phyloP scores from a whole-genome alignment of 2,329 filamentous ascomycete species.

The Ploettnerulaceae sp. region DNA sequence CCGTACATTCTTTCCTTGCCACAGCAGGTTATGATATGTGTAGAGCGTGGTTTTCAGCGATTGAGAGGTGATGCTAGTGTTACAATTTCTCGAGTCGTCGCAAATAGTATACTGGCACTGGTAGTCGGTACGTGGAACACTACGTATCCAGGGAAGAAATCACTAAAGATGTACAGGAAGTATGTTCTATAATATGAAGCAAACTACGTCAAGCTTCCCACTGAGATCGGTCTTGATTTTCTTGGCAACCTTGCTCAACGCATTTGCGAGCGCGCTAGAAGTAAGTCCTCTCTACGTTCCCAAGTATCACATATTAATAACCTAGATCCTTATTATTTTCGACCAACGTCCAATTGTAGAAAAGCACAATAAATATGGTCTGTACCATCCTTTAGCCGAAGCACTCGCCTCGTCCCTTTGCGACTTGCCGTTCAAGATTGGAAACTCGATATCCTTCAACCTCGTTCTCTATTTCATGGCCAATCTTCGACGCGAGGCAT shows the following conservation, averaged over 20 bases:
- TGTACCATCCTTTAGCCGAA: constrained; percentile 90
- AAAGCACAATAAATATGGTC: constrained; percentile 78
- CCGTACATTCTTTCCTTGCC: constrained; percentile 69
- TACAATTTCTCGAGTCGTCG: constrained; percentile 20
- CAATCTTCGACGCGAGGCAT: constrained; percentile 58
- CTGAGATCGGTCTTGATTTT: constrained; percentile 58
- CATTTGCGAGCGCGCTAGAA: constrained; percentile 55
- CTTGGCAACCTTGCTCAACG: constrained; percentile 62
- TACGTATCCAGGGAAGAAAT: neutral
- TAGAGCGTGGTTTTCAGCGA: constrained; percentile 69
- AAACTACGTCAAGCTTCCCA: constrained; percentile 53
- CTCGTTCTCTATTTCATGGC: constrained; percentile 81
- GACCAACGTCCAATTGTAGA: constrained; percentile 48
- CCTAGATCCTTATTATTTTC: constrained; percentile 59
- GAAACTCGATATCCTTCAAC: constrained; percentile 73
- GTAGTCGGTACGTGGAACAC: constrained; percentile 44
- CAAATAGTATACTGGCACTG: constrained; percentile 46
- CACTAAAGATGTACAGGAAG: constrained; percentile 35
- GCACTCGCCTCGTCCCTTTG: constrained; percentile 80
- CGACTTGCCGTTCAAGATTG: constrained; percentile 77
- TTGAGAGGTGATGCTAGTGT: constrained; percentile 57
- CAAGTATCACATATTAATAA: constrained; percentile 25
- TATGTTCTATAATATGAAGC: constrained; percentile 57
- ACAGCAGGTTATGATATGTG: constrained; percentile 48
- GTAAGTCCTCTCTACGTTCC: constrained; percentile 26